Percentiles rank a stretch among this genome's conserved stretches.
Evolutionary conservation across 208 protist genomes (phyloP).

Genomic region (Trypanosoma lewisi): DNA sequence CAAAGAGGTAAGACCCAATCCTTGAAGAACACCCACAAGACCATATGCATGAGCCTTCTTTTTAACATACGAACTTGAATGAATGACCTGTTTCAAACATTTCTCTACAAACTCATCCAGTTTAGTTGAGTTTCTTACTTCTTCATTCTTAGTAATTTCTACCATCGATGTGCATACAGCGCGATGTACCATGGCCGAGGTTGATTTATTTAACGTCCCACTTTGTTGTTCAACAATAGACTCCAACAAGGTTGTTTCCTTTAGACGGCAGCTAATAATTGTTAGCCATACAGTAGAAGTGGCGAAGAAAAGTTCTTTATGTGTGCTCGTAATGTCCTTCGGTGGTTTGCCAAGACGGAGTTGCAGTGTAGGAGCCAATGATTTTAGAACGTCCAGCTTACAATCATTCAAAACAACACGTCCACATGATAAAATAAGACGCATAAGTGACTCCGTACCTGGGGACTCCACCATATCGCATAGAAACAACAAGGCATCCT

Average conservation of each 20-base stretch:
- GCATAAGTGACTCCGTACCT: constrained; percentile 67
- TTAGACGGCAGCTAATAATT: constrained; percentile 84
- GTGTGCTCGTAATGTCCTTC: constrained; percentile 65
- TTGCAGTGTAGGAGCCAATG: constrained; percentile 66
- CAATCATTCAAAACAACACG: constrained; percentile 67
- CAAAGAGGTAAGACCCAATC: constrained; percentile 72
- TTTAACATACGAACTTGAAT: constrained; percentile 87
- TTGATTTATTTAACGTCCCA: constrained; percentile 86
- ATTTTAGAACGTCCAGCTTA: constrained; percentile 45
- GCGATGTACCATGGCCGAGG: constrained; percentile 87
- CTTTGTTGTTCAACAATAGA: constrained; percentile 88
- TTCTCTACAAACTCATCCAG: constrained; percentile 89
- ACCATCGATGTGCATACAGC: constrained; percentile 85
- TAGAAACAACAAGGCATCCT: constrained; percentile 69
- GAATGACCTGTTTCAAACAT: constrained; percentile 85
- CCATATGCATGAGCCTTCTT: constrained; percentile 92
- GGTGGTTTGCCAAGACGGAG: constrained; percentile 74
- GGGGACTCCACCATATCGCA: constrained; percentile 63
- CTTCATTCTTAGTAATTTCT: constrained; percentile 80
- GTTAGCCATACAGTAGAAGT: constrained; percentile 88
- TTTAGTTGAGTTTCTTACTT: constrained; percentile 61
- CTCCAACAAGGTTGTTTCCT: constrained; percentile 78
- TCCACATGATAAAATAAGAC: constrained; percentile 62
- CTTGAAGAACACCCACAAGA: constrained; percentile 79
- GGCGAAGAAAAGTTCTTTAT: constrained; percentile 88